Base-by-base conservation (phyloP, 805 yeast genomes). In the Wickerhamomyces strasburgensis region DNA sequence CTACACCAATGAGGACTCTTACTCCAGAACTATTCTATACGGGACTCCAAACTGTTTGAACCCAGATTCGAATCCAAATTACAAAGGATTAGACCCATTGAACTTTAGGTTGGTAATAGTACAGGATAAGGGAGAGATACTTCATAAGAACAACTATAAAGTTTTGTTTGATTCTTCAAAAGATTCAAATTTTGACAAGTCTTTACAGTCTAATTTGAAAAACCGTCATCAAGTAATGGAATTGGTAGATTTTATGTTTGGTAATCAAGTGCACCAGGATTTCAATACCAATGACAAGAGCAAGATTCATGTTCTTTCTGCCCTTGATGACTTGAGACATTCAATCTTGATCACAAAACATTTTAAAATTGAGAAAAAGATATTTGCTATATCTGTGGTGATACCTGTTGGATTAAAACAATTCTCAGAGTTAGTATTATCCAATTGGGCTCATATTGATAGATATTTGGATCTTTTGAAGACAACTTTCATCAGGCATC, bases 171-270 rank as follows among this genome's bases (percentile, higher is more conserved):
- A 66, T 39, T 52, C 60, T 26, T 48, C 55, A 5, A 49, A 33
- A 11, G 54, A 47, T 16, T 44, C 40, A 27, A 46, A 45, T 25
- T 47, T 47, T 16, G 46, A 35, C 46, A 37, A 53, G 51, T 11
- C 43, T 1, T 29, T 38, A 1, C 4, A 36, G 5, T 30, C 30
- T 10, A 38, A 34, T 19, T 25, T 38, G 5, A 18, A 30, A 5
- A 43, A 44, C 29, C 37, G 42, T 16, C 53, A 51, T 36, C 14
- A 37, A 1, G 13, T 41, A 1, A 27, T 28, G 3, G 46, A 62
- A 31, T 42, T 66, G 31, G 54, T 58, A 36, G 67, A 65, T 19
- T 57, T 61, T 35, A 60, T 62, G 39, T 65, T 66, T 47, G 69
- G 71, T 2, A 65, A 67, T 13, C 60, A 63, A 3, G 49, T 66